Evolutionary conservation across 176 grass and related monocot species (phyloP).

Genomic region (Paspalum notatum): DNA sequence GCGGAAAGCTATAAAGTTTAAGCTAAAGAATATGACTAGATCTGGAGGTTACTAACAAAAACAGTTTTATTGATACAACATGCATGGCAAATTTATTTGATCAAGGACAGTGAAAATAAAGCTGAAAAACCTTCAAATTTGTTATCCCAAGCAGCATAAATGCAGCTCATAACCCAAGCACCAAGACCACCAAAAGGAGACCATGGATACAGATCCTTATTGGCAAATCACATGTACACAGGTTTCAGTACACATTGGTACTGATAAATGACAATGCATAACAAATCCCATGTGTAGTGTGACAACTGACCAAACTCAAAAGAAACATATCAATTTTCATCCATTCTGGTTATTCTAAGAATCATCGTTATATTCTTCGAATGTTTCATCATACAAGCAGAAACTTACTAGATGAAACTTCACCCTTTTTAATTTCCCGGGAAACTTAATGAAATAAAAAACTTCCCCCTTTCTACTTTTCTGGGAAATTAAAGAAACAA

Average conservation of each 20-base stretch:
- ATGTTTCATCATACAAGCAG: neutral
- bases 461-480: neutral
- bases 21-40: neutral
- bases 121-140: neutral
- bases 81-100: neutral
- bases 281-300: neutral
- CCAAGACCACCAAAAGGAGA: neutral
- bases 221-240: slow-evolving; percentile 18
- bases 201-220: neutral
- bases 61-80: neutral
- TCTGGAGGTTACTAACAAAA: neutral
- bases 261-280: too few species aligned
- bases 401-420: neutral
- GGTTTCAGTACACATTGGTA: neutral
- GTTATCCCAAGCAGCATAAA: neutral
- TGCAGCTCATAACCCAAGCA: slow-evolving; percentile 14
- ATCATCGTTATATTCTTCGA: neutral
- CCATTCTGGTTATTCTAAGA: neutral
- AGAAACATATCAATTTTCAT: neutral
- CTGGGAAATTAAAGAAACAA: neutral
- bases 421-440: neutral
- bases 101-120: slow-evolving; percentile 10
- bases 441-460: neutral
- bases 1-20: slow-evolving; percentile 22
- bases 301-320: neutral